phyloP scores from a whole-genome alignment of 2,329 filamentous ascomycete genomes.

The Sporothrix humicola region DNA sequence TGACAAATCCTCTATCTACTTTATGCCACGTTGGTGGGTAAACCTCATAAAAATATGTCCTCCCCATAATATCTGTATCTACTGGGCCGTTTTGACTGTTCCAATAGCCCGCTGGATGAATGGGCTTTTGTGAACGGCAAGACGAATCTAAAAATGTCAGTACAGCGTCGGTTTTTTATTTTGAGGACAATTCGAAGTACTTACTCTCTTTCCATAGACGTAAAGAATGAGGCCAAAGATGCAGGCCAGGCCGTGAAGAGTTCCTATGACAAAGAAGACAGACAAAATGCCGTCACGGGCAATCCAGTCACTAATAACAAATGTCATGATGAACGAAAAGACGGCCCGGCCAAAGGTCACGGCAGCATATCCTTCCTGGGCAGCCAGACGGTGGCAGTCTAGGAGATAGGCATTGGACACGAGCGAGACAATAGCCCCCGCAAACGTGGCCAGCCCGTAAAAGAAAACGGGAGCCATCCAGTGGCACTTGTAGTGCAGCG shows the following conservation, averaged over 20 bases:
- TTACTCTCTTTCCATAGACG: conserved; percentile 28
- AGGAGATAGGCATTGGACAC: conserved; percentile 36
- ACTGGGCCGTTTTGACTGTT: not conserved
- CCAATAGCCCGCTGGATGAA: not conserved
- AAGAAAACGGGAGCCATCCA: conserved; percentile 37
- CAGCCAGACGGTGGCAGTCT: conserved; percentile 34
- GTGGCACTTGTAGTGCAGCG: conserved; percentile 37
- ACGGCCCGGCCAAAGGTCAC: conserved; percentile 33
- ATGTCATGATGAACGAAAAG: conserved; percentile 35
- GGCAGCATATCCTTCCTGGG: conserved; percentile 36
- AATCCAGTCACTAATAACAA: conserved; percentile 33
- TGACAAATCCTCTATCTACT: too few species aligned
- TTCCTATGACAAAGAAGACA: conserved; percentile 5
- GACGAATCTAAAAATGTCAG: conserved; percentile 19
- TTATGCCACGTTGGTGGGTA: too few species aligned
- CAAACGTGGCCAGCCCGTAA: conserved; percentile 35
- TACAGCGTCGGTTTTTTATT: not conserved
- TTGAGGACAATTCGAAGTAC: not conserved
- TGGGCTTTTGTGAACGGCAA: conserved; percentile 23
- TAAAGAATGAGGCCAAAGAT: conserved; percentile 27
- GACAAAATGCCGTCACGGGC: conserved; percentile 24
- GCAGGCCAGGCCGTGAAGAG: not conserved
- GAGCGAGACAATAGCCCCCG: conserved; percentile 32
- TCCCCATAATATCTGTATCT: not conserved
- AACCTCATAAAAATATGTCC: too few species aligned